A percentile compares a stretch with the other conserved stretches of the same genome.
Evolutionary conservation across 306 rosid species (phyloP).

Genomic region (Aeschynomene evenia): DNA sequence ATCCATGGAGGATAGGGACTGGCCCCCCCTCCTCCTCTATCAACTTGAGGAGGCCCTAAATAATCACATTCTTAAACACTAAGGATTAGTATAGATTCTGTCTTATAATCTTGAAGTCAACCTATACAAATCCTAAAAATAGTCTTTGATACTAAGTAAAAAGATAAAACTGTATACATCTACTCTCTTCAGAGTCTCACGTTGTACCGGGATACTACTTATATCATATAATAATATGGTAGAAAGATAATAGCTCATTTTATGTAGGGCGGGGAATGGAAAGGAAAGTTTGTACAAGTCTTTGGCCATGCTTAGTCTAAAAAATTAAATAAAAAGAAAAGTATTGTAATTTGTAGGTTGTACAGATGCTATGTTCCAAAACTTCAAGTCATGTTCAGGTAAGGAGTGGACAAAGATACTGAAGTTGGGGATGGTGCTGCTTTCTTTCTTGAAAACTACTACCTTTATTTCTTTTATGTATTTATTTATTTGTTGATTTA

Average conservation of each 20-base stretch:
- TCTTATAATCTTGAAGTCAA: no score
- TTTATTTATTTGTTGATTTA: no score
- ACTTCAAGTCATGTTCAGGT: neutral
- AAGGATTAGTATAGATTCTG: neutral
- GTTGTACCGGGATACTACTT: no score
- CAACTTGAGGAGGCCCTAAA: slow-evolving; percentile 16
- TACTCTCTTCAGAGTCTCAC: no score
- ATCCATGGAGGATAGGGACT: slow-evolving; percentile 32
- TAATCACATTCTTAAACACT: slow-evolving; percentile 11
- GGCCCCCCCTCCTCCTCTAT: slow-evolving; percentile 28
- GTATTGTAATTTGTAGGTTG: neutral
- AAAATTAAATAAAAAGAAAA: neutral
- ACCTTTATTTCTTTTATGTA: no score
- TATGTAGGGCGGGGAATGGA: neutral
- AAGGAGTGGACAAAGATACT: slow-evolving; percentile 27
- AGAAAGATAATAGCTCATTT: neutral
- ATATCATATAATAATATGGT: neutral
- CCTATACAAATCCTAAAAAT: no score
- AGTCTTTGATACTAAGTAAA: no score
- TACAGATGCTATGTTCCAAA: neutral
- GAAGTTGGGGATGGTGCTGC: slow-evolving; percentile 14
- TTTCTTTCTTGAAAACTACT: neutral
- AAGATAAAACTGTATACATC: no score
- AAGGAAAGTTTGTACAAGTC: neutral
- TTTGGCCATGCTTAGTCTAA: neutral